These are phyloP conservation scores for Cladosporium cucumerinum DNA, from an alignment of 2,329 filamentous ascomycete genomes.

Conservation along the genomic window DNA sequence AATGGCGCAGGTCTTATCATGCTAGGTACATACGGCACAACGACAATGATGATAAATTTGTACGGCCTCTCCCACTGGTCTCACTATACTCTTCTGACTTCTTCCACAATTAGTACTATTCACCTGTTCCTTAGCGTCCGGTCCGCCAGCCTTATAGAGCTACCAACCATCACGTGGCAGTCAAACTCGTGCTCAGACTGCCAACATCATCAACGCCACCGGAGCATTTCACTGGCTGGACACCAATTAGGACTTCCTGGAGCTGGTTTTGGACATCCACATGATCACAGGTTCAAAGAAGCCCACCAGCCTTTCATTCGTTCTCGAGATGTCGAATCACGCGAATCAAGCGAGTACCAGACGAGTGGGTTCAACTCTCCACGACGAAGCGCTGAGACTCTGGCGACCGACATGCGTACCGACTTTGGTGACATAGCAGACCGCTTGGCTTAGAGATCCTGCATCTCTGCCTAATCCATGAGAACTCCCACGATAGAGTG, in stretches of 20 bases:
- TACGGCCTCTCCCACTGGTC: background rate
- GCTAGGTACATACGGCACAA: background rate
- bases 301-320: background rate
- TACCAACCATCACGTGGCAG: background rate
- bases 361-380: conserved; percentile 2
- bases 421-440: background rate
- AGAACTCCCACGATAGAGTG: conserved; percentile 1
- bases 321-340: background rate
- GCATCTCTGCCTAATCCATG: background rate
- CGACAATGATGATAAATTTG: conserved; percentile 6
- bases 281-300: background rate
- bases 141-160: background rate
- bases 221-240: background rate
- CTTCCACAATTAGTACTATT: background rate
- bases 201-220: background rate
- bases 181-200: background rate
- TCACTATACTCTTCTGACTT: background rate
- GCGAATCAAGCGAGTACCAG: conserved; percentile 7
- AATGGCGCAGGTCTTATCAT: background rate
- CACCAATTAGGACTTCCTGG: background rate
- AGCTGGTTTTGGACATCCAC: background rate
- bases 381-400: background rate
- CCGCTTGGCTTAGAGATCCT: background rate
- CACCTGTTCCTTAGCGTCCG: background rate
- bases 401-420: background rate